Evolutionary conservation across 768 basidiomycete species (phyloP), one percentile per base, ranked within the genome.

Genomic region (Hydnomerulius pinastri): DNA sequence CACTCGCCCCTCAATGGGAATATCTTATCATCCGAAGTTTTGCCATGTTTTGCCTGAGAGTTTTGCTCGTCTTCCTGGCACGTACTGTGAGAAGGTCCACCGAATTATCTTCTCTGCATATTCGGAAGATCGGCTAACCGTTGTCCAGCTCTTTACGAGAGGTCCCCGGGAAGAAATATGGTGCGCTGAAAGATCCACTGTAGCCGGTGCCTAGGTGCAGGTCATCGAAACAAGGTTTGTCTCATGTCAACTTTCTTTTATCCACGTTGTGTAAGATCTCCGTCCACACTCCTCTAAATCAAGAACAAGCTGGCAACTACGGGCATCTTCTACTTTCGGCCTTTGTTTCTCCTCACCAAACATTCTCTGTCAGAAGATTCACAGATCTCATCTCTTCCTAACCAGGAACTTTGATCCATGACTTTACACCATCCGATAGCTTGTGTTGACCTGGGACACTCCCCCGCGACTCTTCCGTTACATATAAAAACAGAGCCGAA

Each of bases 181-280:
- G 51, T 25, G 11, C 32, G 43, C 25, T 48, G 43, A 35, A 41
- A 45, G 46, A 51, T 56, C 36, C 55, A 52, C 42, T 37, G 33
- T 38, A 42, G 25, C 63, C 25, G 45, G 65, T 67, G 49, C 63
- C 67, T 69, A 56, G 29, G 43, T 46, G 54, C 42, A 43, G 42
- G 46, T 53, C 52, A 45, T 48, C 37, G 43, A 63, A 57, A 55
- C 46, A 67, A 65, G 60, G 63, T 69, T 69, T 48, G 55, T 67
- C 58, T 57, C 63, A 67, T 65, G 63, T 54, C 63, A 50, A 17
- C 59, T 55, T 59, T 65, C 52, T 63, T 61, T 65, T 63, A 53
- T 59, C 61, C 60, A 52, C 30, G 45, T 57, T 56, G 35, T 36
- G 56, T 41, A 39, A 55, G 59, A 63, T 61, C 54, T 58, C 64